phyloP scores from a whole-genome alignment of 139 green algal genomes.

The Coccomyxa sp. region DNA sequence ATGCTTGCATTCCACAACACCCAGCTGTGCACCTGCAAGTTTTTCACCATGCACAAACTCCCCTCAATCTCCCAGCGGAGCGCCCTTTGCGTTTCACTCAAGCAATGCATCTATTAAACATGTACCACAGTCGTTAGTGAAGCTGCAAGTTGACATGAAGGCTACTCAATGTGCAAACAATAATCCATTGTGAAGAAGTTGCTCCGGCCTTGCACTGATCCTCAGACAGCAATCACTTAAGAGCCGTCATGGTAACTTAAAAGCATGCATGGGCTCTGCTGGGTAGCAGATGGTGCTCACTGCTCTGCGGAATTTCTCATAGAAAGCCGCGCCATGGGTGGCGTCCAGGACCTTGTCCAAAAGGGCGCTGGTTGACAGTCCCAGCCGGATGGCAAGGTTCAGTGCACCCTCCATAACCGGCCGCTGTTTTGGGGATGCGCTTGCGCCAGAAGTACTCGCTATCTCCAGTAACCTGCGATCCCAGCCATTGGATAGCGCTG shows the following conservation, averaged over 20 bases:
- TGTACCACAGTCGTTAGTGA: too few relatives aligned
- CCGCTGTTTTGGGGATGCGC: neutral
- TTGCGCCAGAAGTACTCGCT: neutral
- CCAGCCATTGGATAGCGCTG: neutral
- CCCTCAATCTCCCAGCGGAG: too few relatives aligned
- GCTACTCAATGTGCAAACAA: too few relatives aligned
- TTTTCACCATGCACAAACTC: too few relatives aligned
- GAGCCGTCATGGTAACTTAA: too few relatives aligned
- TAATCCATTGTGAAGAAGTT: too few relatives aligned
- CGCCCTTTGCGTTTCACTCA: too few relatives aligned
- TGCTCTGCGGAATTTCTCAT: constrained; percentile 1
- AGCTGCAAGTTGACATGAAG: too few relatives aligned
- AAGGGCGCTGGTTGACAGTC: neutral
- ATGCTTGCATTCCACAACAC: constrained; percentile 10
- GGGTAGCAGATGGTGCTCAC: neutral
- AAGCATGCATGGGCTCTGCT: too few relatives aligned
- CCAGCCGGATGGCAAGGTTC: constrained; percentile 15
- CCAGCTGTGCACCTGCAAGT: constrained; percentile 12
- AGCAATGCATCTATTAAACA: too few relatives aligned
- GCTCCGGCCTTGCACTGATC: too few relatives aligned
- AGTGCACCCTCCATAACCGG: constrained; percentile 5
- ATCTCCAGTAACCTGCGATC: constrained; percentile 5
- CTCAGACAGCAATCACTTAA: too few relatives aligned
- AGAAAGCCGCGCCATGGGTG: neutral
- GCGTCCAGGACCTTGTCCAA: neutral